Percentiles rank a stretch among this genome's conserved stretches.
These are phyloP conservation scores for Fusarium pilosicola DNA, from an alignment of 2,329 filamentous ascomycete species.

Conservation along the genomic window DNA sequence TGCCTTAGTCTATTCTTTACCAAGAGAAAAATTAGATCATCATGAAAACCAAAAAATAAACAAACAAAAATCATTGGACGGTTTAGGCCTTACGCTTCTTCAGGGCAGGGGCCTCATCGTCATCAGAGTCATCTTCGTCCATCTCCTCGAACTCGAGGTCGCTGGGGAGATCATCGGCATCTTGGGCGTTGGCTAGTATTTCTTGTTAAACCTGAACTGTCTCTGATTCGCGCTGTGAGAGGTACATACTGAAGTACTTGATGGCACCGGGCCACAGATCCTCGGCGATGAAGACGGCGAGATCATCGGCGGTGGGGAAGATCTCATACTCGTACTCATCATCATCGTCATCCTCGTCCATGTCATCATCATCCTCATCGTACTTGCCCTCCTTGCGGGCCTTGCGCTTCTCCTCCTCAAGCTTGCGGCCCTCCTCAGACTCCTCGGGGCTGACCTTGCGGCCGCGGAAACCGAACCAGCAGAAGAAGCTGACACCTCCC, in stretches of 20 bases:
- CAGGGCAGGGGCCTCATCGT: conserved; percentile 52
- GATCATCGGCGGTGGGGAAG: conserved; percentile 85
- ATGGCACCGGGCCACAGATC: conserved; percentile 90
- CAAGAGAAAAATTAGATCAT: conserved; percentile 33
- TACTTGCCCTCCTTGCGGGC: conserved; percentile 59
- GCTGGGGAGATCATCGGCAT: conserved; percentile 68
- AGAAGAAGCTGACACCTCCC: conserved; percentile 82
- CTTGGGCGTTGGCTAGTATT: conserved; percentile 63
- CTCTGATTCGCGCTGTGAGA: background rate
- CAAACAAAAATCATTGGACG: background rate
- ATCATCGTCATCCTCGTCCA: conserved; percentile 67
- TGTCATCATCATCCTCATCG: conserved; percentile 53
- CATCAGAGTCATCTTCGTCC: conserved; percentile 52
- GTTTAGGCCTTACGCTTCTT: conserved; percentile 57
- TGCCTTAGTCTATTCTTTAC: conserved; percentile 36
- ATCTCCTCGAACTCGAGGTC: conserved; percentile 76
- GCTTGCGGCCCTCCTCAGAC: conserved; percentile 68
- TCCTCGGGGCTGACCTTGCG: conserved; percentile 77
- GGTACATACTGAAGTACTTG: conserved; percentile 87
- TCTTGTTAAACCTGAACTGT: conserved; percentile 47
- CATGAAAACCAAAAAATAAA: background rate
- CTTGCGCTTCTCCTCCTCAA: conserved; percentile 67
- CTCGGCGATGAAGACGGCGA: conserved; percentile 83
- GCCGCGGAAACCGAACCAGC: conserved; percentile 85
- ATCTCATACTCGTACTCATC: conserved; percentile 80